Conservation (phyloP, 2,329 filamentous ascomycete species). For the Aspergillus pseudoterreus region DNA sequence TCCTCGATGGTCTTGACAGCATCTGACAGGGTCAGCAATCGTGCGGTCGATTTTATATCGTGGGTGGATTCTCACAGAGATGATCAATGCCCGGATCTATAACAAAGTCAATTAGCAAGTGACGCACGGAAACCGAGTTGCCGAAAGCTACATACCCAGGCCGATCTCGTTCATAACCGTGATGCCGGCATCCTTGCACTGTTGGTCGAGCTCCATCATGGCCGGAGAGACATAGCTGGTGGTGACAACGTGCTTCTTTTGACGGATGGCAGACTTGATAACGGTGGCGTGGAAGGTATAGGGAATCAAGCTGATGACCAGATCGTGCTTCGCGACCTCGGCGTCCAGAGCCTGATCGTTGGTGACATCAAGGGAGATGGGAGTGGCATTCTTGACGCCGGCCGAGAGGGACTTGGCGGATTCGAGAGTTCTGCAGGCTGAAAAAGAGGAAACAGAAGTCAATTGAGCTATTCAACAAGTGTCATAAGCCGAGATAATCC, state of each 20-base stretch:
- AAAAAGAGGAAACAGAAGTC: not conserved
- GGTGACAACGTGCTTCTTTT: conserved; percentile 95
- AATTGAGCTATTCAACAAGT: conserved; percentile 4
- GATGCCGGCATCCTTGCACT: conserved; percentile 85
- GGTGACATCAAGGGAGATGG: conserved; percentile 81
- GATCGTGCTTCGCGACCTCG: conserved; percentile 71
- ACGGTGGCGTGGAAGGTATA: conserved; percentile 86
- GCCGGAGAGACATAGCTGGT: conserved; percentile 90
- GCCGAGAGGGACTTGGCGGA: conserved; percentile 70
- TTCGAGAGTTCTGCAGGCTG: conserved; percentile 78
- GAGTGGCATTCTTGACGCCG: conserved; percentile 67
- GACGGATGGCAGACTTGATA: conserved; percentile 87
- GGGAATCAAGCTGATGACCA: conserved; percentile 80
- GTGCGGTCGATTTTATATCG: too few relatives aligned
- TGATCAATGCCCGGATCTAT: conserved; percentile 39
- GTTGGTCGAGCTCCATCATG: conserved; percentile 82
- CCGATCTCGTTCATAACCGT: conserved; percentile 98
- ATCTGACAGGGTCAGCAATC: conserved; percentile 31
- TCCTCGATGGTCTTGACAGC: conserved; percentile 78
- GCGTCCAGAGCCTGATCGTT: conserved; percentile 69
- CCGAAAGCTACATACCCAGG: conserved; percentile 34
- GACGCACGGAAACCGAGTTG: too few relatives aligned
- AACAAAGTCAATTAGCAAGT: too few relatives aligned
- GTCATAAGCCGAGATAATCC: conserved; percentile 13
- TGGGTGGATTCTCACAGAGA: conserved; percentile 37